phyloP scores from a whole-genome alignment of 805 yeast species.

The Metschnikowia baotianmanensis region DNA sequence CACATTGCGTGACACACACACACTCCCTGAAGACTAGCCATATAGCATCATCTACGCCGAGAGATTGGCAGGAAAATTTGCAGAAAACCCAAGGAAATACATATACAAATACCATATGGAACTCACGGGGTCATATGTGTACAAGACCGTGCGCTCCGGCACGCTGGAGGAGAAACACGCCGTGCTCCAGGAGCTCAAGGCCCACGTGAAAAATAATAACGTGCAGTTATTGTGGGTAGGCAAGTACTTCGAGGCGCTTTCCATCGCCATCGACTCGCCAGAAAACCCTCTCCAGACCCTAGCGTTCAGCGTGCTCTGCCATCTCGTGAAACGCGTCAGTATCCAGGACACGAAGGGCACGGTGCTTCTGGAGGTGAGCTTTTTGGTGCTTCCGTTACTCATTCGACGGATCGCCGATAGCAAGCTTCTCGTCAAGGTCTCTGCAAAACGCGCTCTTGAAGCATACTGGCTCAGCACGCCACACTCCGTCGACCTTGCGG shows the following conservation, averaged over 20 bases:
- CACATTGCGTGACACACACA: no score
- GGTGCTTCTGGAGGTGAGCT: conserved; percentile 41
- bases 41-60: not conserved
- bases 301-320: conserved; percentile 53
- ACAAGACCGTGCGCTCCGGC: conserved; percentile 13
- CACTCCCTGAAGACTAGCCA: no score
- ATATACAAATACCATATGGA: conserved; percentile 10
- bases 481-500: conserved; percentile 41
- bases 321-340: conserved; percentile 54
- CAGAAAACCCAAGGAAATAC: no score
- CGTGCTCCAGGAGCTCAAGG: conserved; percentile 40
- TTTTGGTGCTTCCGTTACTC: conserved; percentile 50
- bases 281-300: conserved; percentile 37
- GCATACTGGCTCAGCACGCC: conserved; percentile 57
- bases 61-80: not conserved
- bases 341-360: conserved; percentile 48
- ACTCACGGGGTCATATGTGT: conserved; percentile 16
- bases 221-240: conserved; percentile 50
- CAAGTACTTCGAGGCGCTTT: conserved; percentile 48
- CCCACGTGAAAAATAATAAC: conserved; percentile 53
- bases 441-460: conserved; percentile 51
- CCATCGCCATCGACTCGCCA: conserved; percentile 41
- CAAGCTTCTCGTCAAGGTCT: conserved; percentile 33
- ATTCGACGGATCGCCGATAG: conserved; percentile 45
- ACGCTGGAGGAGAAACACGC: conserved; percentile 15